Conservation (phyloP, 768 basidiomycete genomes). For the Suillus variegatus region DNA sequence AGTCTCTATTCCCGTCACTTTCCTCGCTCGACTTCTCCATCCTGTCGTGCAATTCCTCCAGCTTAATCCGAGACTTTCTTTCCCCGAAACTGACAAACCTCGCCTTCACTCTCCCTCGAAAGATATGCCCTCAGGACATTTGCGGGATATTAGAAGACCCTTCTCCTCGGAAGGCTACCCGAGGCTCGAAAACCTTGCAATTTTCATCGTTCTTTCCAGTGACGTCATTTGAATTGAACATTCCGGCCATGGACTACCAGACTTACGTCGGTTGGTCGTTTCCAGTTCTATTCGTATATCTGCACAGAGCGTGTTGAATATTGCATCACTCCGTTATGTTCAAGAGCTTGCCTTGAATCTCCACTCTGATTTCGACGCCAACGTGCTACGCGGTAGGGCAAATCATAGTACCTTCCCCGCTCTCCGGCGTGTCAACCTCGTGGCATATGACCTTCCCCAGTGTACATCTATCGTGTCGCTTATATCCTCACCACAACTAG, state of each 20-base stretch:
- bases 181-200: conserved; percentile 18
- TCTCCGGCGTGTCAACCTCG: conserved; percentile 26
- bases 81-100: conserved; percentile 24
- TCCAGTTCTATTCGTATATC: conserved; percentile 26
- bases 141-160: conserved; percentile 25
- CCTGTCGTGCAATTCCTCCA: conserved; percentile 22
- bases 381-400: conserved; percentile 14
- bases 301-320: conserved; percentile 21
- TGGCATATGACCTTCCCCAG: conserved; percentile 26
- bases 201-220: conserved; percentile 23
- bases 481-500: conserved; percentile 25
- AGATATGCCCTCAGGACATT: conserved; percentile 19
- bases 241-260: conserved; percentile 20
- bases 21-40: conserved; percentile 28
- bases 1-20: conserved; percentile 25
- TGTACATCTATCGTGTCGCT: conserved; percentile 28
- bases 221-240: conserved; percentile 17
- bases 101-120: conserved; percentile 26
- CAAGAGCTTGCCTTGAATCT: conserved; percentile 25
- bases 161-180: conserved; percentile 20
- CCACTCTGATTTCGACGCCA: conserved; percentile 18
- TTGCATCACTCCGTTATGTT: conserved; percentile 23
- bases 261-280: conserved; percentile 25
- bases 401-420: conserved; percentile 19
- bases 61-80: conserved; percentile 21